Evolutionary conservation across 2,329 filamentous ascomycete species (phyloP), one percentile per base, ranked within the genome.

Genomic region (Fonsecaea pedrosoi): DNA sequence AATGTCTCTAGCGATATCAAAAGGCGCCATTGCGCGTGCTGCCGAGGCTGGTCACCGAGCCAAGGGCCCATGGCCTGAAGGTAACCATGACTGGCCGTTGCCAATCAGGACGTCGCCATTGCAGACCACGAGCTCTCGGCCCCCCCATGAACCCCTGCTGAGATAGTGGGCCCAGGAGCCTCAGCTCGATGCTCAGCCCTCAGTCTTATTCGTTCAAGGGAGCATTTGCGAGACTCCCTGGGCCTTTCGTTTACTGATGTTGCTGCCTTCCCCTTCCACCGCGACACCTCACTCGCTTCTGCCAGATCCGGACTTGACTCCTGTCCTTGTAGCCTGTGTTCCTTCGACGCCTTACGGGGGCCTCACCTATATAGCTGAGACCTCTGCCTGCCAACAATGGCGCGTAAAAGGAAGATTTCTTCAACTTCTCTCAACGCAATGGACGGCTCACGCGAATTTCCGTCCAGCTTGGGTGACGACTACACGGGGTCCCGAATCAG

Each of bases 181-280:
- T 70, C 69, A 69, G 69, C 69, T 66, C 54, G 30, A 18, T 40
- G 56, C 65, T 69, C 68, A 69, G 65, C 67, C 60, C 59, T 64
- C 59, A 54, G 59, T 50, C 54, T 34, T 50, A 45, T 59, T 64
- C 67, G 53, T 57, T 15, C 57, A 63, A 55, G 57, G 63, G 59
- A 62, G 34, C 53, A 35, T 59, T 55, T 55, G 45, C 50, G 53
- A 57, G 37, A 64, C n/a, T 34, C 30, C 57, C 54, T 57, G 38
- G 45, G 18, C 48, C 13, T 40, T 38, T 60, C 34, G 54, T 61
- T 62, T 38, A 38, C 42, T 59, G 34, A 37, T 48, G 62, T 55
- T 60, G 59, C 61, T 63, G 48, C 55, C 40, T 57, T 54, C 21
- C 60, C 53, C 54, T 64, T 34, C 40, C 48, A 32, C 45, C 32